Evolutionary conservation across 805 yeast species (phyloP), one percentile per base, ranked within the genome.

Genomic region (Wickerhamiella lipophila): DNA sequence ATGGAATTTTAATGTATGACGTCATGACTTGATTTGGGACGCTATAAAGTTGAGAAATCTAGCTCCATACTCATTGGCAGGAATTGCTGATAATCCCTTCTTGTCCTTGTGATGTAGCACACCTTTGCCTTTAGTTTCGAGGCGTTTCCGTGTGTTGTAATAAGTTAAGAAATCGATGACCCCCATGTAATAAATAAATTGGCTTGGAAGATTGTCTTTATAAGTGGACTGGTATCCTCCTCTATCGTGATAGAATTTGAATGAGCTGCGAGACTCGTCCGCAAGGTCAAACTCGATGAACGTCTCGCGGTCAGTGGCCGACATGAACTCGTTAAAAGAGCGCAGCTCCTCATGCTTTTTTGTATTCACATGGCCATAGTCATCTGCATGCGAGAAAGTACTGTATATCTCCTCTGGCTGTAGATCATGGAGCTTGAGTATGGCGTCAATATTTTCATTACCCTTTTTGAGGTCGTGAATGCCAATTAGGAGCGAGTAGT

Each of bases 131-230:
- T 84, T 75, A 0, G 97, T 89, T 60, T 92, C 98, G 43, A 87
- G 62, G 53, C 76, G 74, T 62, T 92, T 92, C 54, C 78, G 67
- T 16, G 79, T 64, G 21, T 59, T 60, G 50, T 66, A 65, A 3
- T 60, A 77, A 0, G 98, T 92, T 55, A 92, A 69, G 65, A 95
- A 89, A 61, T 92, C 98, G 55, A 92, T 92, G 35, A 92, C 80
- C 7, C 98, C 98, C 58, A 92, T 67, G 60, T 87, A 92, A 66
- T 92, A 92, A 7, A 89, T 75, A 49, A 81, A 75, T 26, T 76
- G 70, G 29, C 76, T 59, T 16, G 85, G 84, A 41, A 76, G 72
- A 60, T 81, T 72, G 30, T 73, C 57, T 47, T 70, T 78, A 59
- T 81, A 76, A 1, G 94, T 78, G 3, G 89, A 80, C 45, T 81